Base-by-base conservation (phyloP, 495 filamentous ascomycete genomes). In the Penicillium cataractarum region DNA sequence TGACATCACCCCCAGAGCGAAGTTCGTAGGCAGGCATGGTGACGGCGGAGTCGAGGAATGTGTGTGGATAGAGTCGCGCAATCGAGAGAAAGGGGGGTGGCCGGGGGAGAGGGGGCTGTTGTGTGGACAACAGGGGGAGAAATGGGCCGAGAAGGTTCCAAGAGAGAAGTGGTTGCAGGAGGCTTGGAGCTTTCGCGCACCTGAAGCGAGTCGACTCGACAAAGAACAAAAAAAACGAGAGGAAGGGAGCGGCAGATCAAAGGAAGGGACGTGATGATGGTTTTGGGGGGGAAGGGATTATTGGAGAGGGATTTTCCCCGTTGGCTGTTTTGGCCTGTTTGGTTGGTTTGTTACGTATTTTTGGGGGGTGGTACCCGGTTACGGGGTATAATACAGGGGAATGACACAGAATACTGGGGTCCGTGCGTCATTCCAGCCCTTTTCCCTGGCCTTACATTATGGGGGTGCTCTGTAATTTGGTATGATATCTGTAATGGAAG, bases 1-100 rank as follows among this genome's bases (percentile, higher is more conserved):
- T 95, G 72, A 93, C 89, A 74, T 85, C 82, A 58, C 82, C 83
- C 31, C 82, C 83, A 12, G 83, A 78, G 72, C 83, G 82, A 64
- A 86, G 77, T 73, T 85, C 83, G 73, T 85, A 86, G 50, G 79
- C 66, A 55, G 82, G 69, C 76, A 83, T 83, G 55, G 73, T 83
- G 68, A 50, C 12, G 44, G 57, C 64, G 22, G 62, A 63, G 54
- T 54, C 19, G 62, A 62, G 40, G 27, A 21, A 42, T 39, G n/a
- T 39, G 54, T 26, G 33, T 40, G 33, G 35, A 19, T 48, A 40
- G 46, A 39, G 37, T 37, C 58, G 58, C 58, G 63, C 58, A 46
- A 54, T 62, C 54, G 40, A 61, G 57, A 63, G 59, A 57, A 57
- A 54, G 59, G 55, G 53, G 40, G 48, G n/a, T 37, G 51, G 51